These are phyloP conservation scores for Aphanomyces invadans DNA, from an alignment of 352 stramenopile genomes.

Conservation along the genomic window DNA sequence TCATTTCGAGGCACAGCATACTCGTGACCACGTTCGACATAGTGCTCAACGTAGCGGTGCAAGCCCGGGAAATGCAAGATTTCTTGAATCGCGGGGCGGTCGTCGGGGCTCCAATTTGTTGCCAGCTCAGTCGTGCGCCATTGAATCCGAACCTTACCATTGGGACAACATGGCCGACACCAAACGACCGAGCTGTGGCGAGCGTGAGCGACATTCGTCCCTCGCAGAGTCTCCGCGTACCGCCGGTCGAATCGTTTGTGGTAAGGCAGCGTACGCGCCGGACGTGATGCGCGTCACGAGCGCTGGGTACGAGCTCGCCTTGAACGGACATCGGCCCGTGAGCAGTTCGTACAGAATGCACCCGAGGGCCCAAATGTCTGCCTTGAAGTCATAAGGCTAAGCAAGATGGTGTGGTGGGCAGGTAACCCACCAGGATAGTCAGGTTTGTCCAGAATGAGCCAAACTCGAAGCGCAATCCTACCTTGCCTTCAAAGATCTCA, in stretches of 20 bases:
- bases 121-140: no score
- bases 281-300: conserved; percentile 90
- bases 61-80: not conserved
- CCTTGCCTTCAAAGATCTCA: conserved; percentile 88
- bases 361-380: conserved; percentile 91
- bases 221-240: not conserved
- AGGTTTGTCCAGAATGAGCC: not conserved
- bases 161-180: conserved; percentile 2
- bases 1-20: not conserved
- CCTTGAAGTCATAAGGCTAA: conserved; percentile 87
- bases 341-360: conserved; percentile 94
- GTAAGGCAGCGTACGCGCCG: conserved; percentile 56
- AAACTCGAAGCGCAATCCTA: not conserved
- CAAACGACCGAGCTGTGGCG: not conserved
- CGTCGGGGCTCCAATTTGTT: not conserved
- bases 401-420: no score
- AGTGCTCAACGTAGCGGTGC: not conserved
- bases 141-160: not conserved
- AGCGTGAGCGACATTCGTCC: not conserved
- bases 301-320: conserved; percentile 70
- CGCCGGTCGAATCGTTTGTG: conserved; percentile 1
- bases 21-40: not conserved
- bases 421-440: no score
- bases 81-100: not conserved
- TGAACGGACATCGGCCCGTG: conserved; percentile 89